Percentiles rank a stretch among this genome's conserved stretches.
Evolutionary conservation across 495 filamentous ascomycete genomes (phyloP).

Genomic region (Penicillium diatomitis): DNA sequence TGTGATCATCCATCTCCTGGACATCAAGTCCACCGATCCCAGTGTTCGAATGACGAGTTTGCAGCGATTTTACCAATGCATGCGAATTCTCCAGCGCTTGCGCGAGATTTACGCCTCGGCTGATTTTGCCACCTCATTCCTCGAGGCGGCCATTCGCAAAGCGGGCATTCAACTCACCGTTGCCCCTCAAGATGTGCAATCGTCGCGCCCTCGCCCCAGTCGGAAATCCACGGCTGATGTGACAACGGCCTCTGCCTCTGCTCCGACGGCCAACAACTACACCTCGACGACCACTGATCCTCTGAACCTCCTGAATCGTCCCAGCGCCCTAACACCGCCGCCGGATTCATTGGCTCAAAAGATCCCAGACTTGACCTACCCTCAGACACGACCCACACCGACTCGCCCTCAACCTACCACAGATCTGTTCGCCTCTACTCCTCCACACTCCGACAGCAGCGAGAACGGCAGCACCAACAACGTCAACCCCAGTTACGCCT

Average conservation of each 20-base stretch:
- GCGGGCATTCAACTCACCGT: slow-evolving; percentile 53
- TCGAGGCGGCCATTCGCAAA: slow-evolving; percentile 76
- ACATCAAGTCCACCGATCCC: slow-evolving; percentile 71
- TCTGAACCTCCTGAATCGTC: slow-evolving; percentile 18
- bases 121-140: slow-evolving; percentile 76
- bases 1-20: slow-evolving; percentile 82
- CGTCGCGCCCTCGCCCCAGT: slow-evolving; percentile 8
- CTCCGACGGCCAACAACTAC: not conserved
- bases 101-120: slow-evolving; percentile 80
- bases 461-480: slow-evolving; percentile 39
- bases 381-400: slow-evolving; percentile 14
- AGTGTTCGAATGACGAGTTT: slow-evolving; percentile 58
- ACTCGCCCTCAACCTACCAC: slow-evolving; percentile 8
- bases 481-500: slow-evolving; percentile 25
- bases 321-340: slow-evolving; percentile 33
- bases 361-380: slow-evolving; percentile 36
- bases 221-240: not conserved
- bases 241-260: not conserved
- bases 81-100: slow-evolving; percentile 71
- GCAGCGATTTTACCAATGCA: slow-evolving; percentile 74
- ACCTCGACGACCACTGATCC: slow-evolving; percentile 6
- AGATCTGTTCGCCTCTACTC: slow-evolving; percentile 32
- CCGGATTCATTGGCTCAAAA: slow-evolving; percentile 38
- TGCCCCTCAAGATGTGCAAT: slow-evolving; percentile 31
- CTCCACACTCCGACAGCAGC: slow-evolving; percentile 36